Evolutionary conservation across 441 rosid species (phyloP), one percentile per base, ranked within the genome.

Genomic region (Pelargonium myrrhifolium): DNA sequence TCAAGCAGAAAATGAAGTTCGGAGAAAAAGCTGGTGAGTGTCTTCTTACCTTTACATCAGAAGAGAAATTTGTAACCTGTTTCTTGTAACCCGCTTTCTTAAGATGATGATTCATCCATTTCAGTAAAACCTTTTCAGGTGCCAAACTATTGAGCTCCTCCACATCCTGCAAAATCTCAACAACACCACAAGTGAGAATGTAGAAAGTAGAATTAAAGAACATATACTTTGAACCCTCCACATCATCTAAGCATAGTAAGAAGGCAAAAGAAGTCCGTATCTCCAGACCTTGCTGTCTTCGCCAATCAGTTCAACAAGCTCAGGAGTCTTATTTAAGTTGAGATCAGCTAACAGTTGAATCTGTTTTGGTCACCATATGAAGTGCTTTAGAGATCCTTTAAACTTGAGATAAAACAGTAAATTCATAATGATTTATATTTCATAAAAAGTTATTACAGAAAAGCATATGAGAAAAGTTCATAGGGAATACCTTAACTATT

Each of bases 41-140:
- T 58, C 74, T 79, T 55, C 75, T 80, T 76, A 92, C 99, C 99
- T 95, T 95, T 71, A 95, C 83, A 80, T 95, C 99, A 61, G 96
- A 77, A 51, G 99, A 87, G 78, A 95, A 95, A 77, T 95, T 95
- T 14, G 97, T 85, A 69, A 92, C 97, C 75, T 87, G 83, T 79
- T 92, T 95, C 28, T 67, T 76, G 60, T 95, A 95, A 51, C 98
- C 99, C 68, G 83, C 93, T 83, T 95, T 95, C 86, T 95, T 92
- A 74, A 95, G 77, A 79, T 95, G 99, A 72, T 85, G 87, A 75
- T 95, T 95, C 99, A 95, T 95, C 98, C 99, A 95, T 78, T 92
- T 92, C 40, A 95, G 82, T 67, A 95, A 65, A 76, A 95, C 92
- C 81, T 95, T 95, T 80, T 92, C 99, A 65, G 99, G 99, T 62